phyloP scores from a whole-genome alignment of 331 rosid species.

The Malus hybrid region DNA sequence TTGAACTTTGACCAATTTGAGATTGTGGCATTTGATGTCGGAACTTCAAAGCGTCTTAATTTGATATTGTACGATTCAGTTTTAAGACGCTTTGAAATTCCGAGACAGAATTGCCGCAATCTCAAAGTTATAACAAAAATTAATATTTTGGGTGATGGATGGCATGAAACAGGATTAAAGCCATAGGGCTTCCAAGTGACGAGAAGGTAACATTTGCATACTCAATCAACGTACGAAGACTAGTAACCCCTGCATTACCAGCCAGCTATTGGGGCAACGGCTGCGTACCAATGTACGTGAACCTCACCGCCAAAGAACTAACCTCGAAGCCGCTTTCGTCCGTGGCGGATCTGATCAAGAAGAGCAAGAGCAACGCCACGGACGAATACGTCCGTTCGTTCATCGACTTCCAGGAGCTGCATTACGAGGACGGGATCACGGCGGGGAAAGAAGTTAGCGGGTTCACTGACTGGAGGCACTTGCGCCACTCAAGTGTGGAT shows the following conservation, averaged over 20 bases:
- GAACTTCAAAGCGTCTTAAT: no score
- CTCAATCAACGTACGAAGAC: conserved; percentile 50
- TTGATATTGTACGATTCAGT: no score
- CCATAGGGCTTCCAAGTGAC: conserved; percentile 24
- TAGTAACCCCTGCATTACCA: conserved; percentile 55
- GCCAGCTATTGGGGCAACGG: conserved; percentile 82
- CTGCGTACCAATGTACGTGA: conserved; percentile 69
- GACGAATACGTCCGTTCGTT: conserved; percentile 71
- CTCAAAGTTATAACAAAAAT: background rate
- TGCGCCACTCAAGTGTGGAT: conserved; percentile 76
- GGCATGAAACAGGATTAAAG: conserved; percentile 40
- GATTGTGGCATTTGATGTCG: no score
- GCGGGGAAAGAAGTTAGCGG: conserved; percentile 72
- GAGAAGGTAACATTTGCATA: conserved; percentile 72
- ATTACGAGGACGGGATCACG: conserved; percentile 55
- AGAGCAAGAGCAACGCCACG: conserved; percentile 57
- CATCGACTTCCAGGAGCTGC: conserved; percentile 61
- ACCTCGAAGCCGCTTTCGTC: conserved; percentile 56
- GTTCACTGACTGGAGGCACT: conserved; percentile 91
- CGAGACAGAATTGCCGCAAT: background rate
- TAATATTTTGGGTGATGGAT: background rate
- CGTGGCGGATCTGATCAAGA: conserved; percentile 59
- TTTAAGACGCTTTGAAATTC: no score
- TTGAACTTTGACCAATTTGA: background rate
- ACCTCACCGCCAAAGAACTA: conserved; percentile 41